Base-by-base conservation (phyloP, 805 yeast species). In the Yarrowia osloensis region DNA sequence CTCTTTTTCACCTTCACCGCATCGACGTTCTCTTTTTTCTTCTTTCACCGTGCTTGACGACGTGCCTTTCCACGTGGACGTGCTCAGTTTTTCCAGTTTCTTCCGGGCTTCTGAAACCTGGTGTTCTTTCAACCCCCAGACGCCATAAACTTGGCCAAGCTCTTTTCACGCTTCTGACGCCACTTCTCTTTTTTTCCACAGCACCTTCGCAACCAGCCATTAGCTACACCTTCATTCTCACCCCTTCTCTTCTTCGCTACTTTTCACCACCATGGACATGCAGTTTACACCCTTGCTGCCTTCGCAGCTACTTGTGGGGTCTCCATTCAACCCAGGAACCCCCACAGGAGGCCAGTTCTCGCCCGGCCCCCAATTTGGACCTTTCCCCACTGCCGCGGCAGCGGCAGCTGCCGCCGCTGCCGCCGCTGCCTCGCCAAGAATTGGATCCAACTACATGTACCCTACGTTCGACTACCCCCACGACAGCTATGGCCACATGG, bases 321-420 rank as follows among this genome's bases (percentile, higher is more conserved):
- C 79, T 6, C 79, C 79, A 2, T 77, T 76, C 67, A 77, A 73
- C 61, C 73, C 77, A 8, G 76, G 75, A 22, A 74, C 77, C 19
- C 78, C 78, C 9, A 74, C 74, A 42, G 65, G 73, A 68, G 71
- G 73, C 63, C 70, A 70, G 69, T 74, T 70, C 65, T 71, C 68
- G 6, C 67, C 74, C n/a, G 63, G 63, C 15, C 69, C 70, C 40
- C 63, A 26, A 17, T 49, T 42, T 29, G 66, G 54, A 11, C 54
- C 66, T 22, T 55, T 52, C 37, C 68, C 67, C 6, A 62, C 70
- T 39, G 71, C 70, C 1, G 67, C 67, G 9, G 68, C 69, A 7
- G 67, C 54, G 7, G 68, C 69, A 4, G 68, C 68, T 35, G 67
- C 63, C 12, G 69, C 66, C 12, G 65, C 68, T 21, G 54, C 52